Conservation (phyloP, 1,284 basidiomycete species). For the Inonotus hispidus region DNA sequence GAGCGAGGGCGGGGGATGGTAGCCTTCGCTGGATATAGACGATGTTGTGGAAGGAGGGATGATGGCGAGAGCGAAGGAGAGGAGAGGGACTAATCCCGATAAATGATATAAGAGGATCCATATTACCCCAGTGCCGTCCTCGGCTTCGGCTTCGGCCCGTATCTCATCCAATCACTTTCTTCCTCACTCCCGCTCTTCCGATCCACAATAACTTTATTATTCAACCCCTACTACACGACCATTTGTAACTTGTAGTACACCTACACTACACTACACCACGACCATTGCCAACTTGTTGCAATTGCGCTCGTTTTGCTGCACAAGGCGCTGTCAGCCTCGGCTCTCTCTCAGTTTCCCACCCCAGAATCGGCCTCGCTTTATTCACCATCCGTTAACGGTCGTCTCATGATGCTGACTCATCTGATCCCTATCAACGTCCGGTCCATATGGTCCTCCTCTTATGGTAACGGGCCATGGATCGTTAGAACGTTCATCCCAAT, state of each 20-base stretch:
- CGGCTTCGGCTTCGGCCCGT: slow-evolving; percentile 8
- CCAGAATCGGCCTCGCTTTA: neutral
- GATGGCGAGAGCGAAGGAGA: slow-evolving; percentile 15
- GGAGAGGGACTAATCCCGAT: slow-evolving; percentile 17
- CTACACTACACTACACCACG: too few species aligned
- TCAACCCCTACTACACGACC: too few species aligned
- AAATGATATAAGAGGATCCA: slow-evolving; percentile 15
- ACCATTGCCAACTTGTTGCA: too few species aligned
- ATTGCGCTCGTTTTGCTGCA: slow-evolving; percentile 1
- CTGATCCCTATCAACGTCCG: neutral
- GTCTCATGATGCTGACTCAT: neutral
- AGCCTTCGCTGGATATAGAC: neutral
- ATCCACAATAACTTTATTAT: neutral
- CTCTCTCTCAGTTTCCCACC: neutral
- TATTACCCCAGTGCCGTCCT: neutral
- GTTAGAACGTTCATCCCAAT: neutral
- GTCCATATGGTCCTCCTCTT: neutral
- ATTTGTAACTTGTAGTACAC: too few species aligned
- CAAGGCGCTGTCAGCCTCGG: neutral
- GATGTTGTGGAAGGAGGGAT: neutral
- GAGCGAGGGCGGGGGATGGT: neutral
- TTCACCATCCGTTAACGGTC: neutral
- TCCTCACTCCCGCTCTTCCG: neutral
- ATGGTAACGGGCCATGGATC: neutral
- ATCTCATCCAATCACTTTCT: neutral